phyloP scores from a whole-genome alignment of 2,329 filamentous ascomycete genomes.

The Phialophora tarda region DNA sequence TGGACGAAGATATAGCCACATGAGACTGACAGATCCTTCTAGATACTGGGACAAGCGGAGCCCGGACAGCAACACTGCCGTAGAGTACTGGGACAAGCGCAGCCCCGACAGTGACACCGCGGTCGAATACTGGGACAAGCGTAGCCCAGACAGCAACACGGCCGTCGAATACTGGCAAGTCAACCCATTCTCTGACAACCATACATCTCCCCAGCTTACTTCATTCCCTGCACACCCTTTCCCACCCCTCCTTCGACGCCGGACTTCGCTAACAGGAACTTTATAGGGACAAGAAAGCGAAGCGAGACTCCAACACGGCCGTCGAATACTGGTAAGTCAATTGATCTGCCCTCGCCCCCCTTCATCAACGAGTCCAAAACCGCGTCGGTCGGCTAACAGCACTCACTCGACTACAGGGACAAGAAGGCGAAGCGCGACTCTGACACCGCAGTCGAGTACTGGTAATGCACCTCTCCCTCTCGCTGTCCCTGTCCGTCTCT shows the following conservation, averaged over 20 bases:
- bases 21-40: not conserved
- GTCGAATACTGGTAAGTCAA: slow-evolving; percentile 8
- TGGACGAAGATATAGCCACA: too few species aligned
- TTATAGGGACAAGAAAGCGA: slow-evolving; percentile 9
- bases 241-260: not conserved
- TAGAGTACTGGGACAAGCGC: not conserved
- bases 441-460: not conserved
- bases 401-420: not conserved
- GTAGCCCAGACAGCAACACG: not conserved
- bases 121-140: not conserved
- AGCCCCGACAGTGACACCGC: not conserved
- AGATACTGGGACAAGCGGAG: not conserved
- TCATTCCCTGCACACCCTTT: not conserved
- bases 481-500: too few species aligned
- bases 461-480: not conserved
- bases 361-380: too few species aligned
- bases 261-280: not conserved
- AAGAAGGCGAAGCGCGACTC: not conserved
- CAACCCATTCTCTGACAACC: not conserved
- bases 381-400: too few species aligned
- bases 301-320: not conserved
- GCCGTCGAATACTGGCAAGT: not conserved
- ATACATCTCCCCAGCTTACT: too few species aligned
- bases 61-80: not conserved
- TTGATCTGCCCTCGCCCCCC: not conserved